A percentile compares a stretch with the other conserved stretches of the same genome.
These are phyloP conservation scores for Globisporangium cylindrosporum DNA, from an alignment of 352 stramenopile genomes.

Conservation along the genomic window DNA sequence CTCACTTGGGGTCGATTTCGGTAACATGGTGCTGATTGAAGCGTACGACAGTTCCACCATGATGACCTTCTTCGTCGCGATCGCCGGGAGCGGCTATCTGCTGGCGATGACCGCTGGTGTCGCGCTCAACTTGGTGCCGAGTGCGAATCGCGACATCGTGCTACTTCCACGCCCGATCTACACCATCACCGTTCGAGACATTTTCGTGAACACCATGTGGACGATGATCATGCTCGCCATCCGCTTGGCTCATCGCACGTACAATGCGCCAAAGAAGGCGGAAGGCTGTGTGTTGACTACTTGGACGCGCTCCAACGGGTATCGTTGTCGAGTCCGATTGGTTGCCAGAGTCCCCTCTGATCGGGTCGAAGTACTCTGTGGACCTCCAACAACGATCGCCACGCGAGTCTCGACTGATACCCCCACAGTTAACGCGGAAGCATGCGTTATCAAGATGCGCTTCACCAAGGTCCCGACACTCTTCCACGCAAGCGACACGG, in stretches of 20 bases:
- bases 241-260: background rate
- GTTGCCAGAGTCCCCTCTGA: background rate
- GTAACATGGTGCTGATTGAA: constrained; percentile 6
- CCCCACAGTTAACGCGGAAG: background rate
- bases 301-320: constrained; percentile 5
- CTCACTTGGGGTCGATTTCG: constrained; percentile 1
- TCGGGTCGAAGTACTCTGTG: no score
- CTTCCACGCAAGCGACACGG: background rate
- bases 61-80: background rate
- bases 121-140: background rate
- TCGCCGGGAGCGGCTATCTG: background rate
- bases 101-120: background rate
- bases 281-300: background rate
- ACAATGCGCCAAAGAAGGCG: background rate
- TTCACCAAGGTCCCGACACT: background rate
- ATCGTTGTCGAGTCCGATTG: background rate
- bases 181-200: background rate
- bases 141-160: background rate
- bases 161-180: background rate
- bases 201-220: constrained; percentile 1
- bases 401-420: background rate
- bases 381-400: background rate
- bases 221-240: constrained; percentile 6
- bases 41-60: background rate
- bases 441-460: background rate